Evolutionary conservation across 225 moss, liverwort and hornwort genomes (phyloP), one percentile per base, ranked within the genome.

Genomic region (Antitrichia curtipendula): DNA sequence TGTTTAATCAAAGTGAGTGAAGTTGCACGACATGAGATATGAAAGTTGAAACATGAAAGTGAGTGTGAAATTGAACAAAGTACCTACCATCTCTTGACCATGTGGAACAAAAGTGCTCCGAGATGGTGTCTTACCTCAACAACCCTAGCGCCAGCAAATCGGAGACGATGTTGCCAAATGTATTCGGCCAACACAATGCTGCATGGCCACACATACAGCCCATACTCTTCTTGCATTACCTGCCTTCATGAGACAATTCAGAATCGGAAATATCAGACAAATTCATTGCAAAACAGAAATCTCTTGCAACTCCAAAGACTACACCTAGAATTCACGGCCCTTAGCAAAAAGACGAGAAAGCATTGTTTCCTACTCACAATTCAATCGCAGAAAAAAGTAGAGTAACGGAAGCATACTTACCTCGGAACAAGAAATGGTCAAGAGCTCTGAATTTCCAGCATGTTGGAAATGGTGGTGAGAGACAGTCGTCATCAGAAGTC

Each of bases 221-320:
- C 97, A 86, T 97, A 96, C 73, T 95, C 96, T 89, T 96, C 96
- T 88, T 89, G 90, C 94, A 95, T 95, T 58, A 96, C 91, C 95
- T 95, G 91, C 68, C 69, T n/a, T 38, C 49, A 60, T 49, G 7
- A 23, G 16, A 22, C 20, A 80, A 61, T 45, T 80, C 61, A 59
- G 61, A 43, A 36, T 22, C 49, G 49, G 18, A 63, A 47, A 45
- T 7, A 56, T 50, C 57, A 34, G 38, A 60, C 17, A 50, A 79
- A 47, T 68, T 24, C 36, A 60, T 31, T 29, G 19, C 49, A 50
- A 50, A 62, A 49, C 17, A 13, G n/a, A n/a, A n/a, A 41, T 49
- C 62, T 34, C 77, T 53, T 63, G 16, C 52, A 75, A 12, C 41
- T 45, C 47, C 19, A 47, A 75, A 31, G 62, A 16, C 57, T 54